Base-by-base conservation (phyloP, 139 green algal genomes). In the Chara braunii region DNA sequence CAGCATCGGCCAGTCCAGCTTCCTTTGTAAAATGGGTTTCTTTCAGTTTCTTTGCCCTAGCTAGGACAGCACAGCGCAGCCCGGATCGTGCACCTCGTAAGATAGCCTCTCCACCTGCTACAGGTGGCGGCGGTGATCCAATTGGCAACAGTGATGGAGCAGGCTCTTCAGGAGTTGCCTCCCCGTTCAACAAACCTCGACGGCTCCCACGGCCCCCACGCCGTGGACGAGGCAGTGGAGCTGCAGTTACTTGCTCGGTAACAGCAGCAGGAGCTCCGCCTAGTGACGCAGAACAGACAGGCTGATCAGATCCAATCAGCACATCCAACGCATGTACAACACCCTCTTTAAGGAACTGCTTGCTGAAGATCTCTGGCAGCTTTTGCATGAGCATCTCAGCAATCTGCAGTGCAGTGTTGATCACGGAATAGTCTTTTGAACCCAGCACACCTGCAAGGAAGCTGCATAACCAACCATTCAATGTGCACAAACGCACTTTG, bases 301-400 rank as follows among this genome's bases (percentile, higher is more conserved):
- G 29, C 60, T 67, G 18, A 28, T 32, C 45, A 28, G 32, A 66
- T n/a, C 7, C 23, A 8, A 83, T 81, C 35, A 96, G 80, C 65
- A 86, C 72, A 18, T 94, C 81, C 22, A 96, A 72, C 0, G 85
- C 86, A 56, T 95, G 85, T 42, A 91, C 79, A 1, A 96, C 88
- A 0, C 91, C 91, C 77, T 97, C 91, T 70, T 93, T 94, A 1
- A 94, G 40, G 55, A 97, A 97, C 43, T 74, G 72, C 33, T 70
- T 70, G 24, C 31, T 34, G 70, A 92, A 90, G 0, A 89, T 57
- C 0, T 81, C 74, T 0, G 88, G 88, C 43, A 94, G 83, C 84
- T 96, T 93, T 22, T 62, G 52, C 85, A 97, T 92, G 1, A 97
- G 78, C 24, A 92, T 66, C 75, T 96, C 88, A 9, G 83, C 84